phyloP scores from a whole-genome alignment of 305 asterid species.

The Rubia peregrina region DNA sequence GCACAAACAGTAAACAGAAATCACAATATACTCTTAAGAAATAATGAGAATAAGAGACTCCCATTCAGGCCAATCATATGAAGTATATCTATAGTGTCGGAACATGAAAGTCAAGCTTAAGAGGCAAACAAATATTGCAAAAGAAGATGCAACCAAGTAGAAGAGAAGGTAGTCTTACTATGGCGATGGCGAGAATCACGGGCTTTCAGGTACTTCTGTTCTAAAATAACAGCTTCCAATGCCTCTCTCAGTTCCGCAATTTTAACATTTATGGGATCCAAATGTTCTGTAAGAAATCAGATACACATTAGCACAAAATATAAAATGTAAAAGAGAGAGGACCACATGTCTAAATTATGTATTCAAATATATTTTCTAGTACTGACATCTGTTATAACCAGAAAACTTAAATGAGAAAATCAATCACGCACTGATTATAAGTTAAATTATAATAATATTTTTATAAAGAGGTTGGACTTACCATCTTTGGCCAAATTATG shows the following conservation, averaged over 20 bases:
- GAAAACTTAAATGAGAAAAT: neutral
- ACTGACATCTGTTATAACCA: neutral
- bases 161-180: constrained; percentile 41
- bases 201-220: constrained; percentile 81
- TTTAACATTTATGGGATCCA: constrained; percentile 91
- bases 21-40: neutral
- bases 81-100: neutral
- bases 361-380: neutral
- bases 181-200: constrained; percentile 94
- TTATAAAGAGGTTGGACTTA: constrained; percentile 25
- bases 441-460: constrained; percentile 1
- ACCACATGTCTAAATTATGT: neutral
- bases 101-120: neutral
- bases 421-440: neutral
- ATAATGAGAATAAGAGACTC: neutral
- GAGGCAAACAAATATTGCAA: neutral
- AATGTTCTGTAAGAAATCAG: constrained; percentile 50
- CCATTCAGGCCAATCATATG: neutral
- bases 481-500: constrained; percentile 96
- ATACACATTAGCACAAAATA: neutral
- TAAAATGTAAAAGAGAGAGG: constrained; percentile 3
- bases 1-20: constrained; percentile 7
- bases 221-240: constrained; percentile 79
- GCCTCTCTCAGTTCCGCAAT: constrained; percentile 96
- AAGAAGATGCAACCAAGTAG: neutral